Base-by-base conservation (phyloP, 2,329 filamentous ascomycete genomes). In the Ambrosiella cleistominuta region DNA sequence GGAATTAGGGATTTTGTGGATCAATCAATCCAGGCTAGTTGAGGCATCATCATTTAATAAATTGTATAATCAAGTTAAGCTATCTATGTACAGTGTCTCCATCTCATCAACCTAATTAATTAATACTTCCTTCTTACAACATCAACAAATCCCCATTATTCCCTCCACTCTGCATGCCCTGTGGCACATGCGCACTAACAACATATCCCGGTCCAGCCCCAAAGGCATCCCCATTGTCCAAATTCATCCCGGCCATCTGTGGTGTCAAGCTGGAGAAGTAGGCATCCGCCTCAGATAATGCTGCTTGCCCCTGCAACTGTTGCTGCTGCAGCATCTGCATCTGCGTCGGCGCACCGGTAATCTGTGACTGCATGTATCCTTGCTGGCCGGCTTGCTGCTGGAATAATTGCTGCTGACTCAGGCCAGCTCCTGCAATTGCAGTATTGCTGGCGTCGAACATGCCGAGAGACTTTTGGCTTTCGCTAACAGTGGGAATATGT, bases 241-340 rank as follows among this genome's bases (percentile, higher is more conserved):
- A 75, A 59, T 78, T 76, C 79, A 90, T 80, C 13, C 79, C 77
- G 3, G 80, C 81, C 83, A 89, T 86, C 67, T 86, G 83, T 67
- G 83, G 79, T 1, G 83, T 82, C n/a, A 89, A 75, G 50, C 82
- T 85, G 13, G 86, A 83, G 70, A 96, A 97, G 70, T 95, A 96
- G 13, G 84, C 81, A 66, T 96, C 91, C 8, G 90, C 91, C 57
- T 93, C 89, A 65, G 78, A 86, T 40, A 94, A 82, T 1, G 88
- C 88, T 6, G 37, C 37, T 27, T 54, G 52, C 8, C 37, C 37
- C 54, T 51, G 56, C 38, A 27, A 38, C 39, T 40, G 50, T 44
- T 13, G 57, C 27, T 54, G 50, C 42, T 37, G 45, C 27, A 45
- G 50, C 27, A 17, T 38, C 15, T 54, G 51, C 37, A 35, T 40